phyloP scores from a whole-genome alignment of 768 basidiomycete genomes.

The Lyophyllum atratum region DNA sequence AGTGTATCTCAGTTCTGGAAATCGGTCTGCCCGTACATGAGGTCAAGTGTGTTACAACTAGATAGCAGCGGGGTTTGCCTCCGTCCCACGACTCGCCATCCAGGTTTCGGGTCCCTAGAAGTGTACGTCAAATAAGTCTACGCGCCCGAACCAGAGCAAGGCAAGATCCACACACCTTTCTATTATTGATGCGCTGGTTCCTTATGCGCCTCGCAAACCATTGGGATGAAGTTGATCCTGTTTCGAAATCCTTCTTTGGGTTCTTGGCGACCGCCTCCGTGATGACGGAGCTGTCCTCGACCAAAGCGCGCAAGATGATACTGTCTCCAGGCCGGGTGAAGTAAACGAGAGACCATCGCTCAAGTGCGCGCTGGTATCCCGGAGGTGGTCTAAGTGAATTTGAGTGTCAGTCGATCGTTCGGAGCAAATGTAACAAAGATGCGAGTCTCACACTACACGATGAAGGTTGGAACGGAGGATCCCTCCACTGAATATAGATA shows the following conservation, averaged over 20 bases:
- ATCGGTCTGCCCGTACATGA: no score
- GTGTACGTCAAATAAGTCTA: not conserved
- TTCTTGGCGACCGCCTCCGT: slow-evolving; percentile 42
- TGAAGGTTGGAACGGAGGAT: slow-evolving; percentile 23
- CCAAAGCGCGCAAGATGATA: slow-evolving; percentile 49
- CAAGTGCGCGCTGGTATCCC: slow-evolving; percentile 48
- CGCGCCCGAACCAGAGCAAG: not conserved
- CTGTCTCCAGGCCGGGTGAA: slow-evolving; percentile 67
- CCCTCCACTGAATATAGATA: slow-evolving; percentile 21
- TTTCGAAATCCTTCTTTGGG: slow-evolving; percentile 39
- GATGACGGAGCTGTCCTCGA: slow-evolving; percentile 51
- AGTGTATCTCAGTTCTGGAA: no score
- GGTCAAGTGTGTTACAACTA: no score
- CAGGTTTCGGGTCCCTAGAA: slow-evolving; percentile 43
- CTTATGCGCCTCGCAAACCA: slow-evolving; percentile 47
- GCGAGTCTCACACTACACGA: slow-evolving; percentile 10
- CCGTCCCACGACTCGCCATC: slow-evolving; percentile 48
- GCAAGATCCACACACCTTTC: slow-evolving; percentile 30
- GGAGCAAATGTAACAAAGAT: not conserved
- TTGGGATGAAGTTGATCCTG: slow-evolving; percentile 36
- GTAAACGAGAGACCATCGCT: slow-evolving; percentile 70
- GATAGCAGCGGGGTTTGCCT: slow-evolving; percentile 13
- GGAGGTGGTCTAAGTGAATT: slow-evolving; percentile 55
- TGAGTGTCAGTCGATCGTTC: not conserved
- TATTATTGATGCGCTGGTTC: slow-evolving; percentile 47